A percentile compares a stretch with the other conserved stretches of the same genome.
Conservation (phyloP, 805 yeast species). For the Schizosaccharomyces japonicus region DNA sequence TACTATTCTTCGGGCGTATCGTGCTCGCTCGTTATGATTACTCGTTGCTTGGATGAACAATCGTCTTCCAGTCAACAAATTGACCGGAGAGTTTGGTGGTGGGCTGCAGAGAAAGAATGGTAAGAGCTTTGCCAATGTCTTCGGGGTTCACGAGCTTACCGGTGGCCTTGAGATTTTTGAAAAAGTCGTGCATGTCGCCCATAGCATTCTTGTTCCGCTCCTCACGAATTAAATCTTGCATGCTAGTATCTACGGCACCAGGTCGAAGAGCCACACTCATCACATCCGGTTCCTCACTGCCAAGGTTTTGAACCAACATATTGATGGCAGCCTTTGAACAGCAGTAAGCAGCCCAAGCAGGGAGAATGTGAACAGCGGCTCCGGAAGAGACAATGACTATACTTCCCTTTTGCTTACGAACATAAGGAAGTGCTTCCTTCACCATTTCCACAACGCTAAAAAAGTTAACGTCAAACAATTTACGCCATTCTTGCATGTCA, state of each 20-base stretch:
- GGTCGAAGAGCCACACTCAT: constrained; percentile 60
- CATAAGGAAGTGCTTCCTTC: constrained; percentile 29
- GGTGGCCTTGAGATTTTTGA: neutral
- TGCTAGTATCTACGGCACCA: constrained; percentile 76
- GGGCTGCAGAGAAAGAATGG: neutral
- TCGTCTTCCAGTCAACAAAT: constrained; percentile 4
- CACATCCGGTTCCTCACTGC: constrained; percentile 42
- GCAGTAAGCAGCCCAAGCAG: constrained; percentile 84
- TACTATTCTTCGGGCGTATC: no score
- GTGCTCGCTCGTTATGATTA: no score
- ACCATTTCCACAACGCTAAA: constrained; percentile 37
- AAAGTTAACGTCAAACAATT: constrained; percentile 48
- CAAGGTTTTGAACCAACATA: constrained; percentile 42
- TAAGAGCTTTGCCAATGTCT: constrained; percentile 1
- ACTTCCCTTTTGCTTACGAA: constrained; percentile 33
- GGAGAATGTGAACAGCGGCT: constrained; percentile 31
- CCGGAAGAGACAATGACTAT: constrained; percentile 75
- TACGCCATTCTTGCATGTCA: constrained; percentile 33
- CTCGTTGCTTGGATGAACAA: neutral
- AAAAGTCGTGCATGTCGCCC: neutral
- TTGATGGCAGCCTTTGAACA: constrained; percentile 79
- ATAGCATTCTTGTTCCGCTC: constrained; percentile 14
- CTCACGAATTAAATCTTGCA: constrained; percentile 66
- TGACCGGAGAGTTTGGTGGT: neutral
- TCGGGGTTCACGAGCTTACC: neutral